These are phyloP conservation scores for Aphanomyces stellatus DNA, from an alignment of 352 stramenopile genomes.

Conservation along the genomic window DNA sequence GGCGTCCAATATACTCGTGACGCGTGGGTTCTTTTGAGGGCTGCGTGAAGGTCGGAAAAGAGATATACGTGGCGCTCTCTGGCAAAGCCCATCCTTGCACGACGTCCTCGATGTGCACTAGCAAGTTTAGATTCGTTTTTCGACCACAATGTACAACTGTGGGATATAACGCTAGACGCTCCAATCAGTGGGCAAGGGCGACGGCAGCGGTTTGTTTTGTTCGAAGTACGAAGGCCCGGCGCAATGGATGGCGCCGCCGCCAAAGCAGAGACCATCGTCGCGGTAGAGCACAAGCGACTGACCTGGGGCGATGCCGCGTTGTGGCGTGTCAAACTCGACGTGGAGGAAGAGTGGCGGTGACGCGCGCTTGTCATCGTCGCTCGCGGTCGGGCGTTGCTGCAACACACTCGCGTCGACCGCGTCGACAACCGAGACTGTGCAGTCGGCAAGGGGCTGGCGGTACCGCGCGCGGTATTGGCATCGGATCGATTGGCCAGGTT, in stretches of 20 bases:
- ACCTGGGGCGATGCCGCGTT: constrained; percentile 74
- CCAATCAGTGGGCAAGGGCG: constrained; percentile 10
- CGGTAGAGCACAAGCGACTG: constrained; percentile 84
- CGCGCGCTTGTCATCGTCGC: background rate
- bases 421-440: constrained; percentile 51
- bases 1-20: background rate
- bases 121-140: no score
- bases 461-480: constrained; percentile 76
- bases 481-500: no score
- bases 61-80: no score
- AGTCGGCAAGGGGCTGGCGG: constrained; percentile 55
- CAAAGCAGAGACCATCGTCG: constrained; percentile 67
- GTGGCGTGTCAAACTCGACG: constrained; percentile 71
- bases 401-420: constrained; percentile 25
- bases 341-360: constrained; percentile 53
- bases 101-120: no score
- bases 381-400: constrained; percentile 33
- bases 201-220: constrained; percentile 11
- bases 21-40: background rate
- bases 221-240: constrained; percentile 49
- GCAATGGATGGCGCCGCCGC: constrained; percentile 57
- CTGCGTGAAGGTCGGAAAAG: no score
- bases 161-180: constrained; percentile 9
- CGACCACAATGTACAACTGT: no score
- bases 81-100: no score